Conservation (phyloP, 345 rosid genomes). For the Eutrema japonicum region DNA sequence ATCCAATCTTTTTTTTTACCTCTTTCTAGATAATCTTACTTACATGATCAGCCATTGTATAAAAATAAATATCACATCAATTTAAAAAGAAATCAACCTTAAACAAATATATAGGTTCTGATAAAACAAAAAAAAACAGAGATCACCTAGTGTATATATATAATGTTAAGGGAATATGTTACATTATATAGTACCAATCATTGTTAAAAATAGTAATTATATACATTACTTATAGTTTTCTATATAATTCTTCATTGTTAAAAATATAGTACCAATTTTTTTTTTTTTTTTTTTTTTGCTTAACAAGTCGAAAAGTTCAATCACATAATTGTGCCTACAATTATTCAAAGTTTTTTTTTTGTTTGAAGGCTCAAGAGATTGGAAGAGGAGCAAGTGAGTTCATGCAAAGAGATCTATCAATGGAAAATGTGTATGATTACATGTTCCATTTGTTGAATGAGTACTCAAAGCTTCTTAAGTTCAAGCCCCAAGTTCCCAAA, state of each 20-base stretch:
- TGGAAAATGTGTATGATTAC: slow-evolving; percentile 72
- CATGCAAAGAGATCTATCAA: slow-evolving; percentile 60
- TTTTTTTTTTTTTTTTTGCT: background rate
- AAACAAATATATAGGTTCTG: background rate
- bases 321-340: background rate
- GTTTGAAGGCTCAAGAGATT: slow-evolving; percentile 61
- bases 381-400: slow-evolving; percentile 66
- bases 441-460: slow-evolving; percentile 75
- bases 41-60: background rate
- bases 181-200: too few species aligned
- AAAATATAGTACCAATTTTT: too few species aligned
- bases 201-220: too few species aligned
- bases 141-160: too few species aligned
- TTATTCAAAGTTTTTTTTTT: background rate
- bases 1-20: background rate
- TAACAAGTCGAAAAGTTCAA: background rate
- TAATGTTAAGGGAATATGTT: too few species aligned
- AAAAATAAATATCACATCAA: background rate
- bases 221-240: too few species aligned
- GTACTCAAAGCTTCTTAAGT: slow-evolving; percentile 65
- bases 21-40: slow-evolving; percentile 10
- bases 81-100: background rate
- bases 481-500: slow-evolving; percentile 52
- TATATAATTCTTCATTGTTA: too few species aligned
- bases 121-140: background rate